Evolutionary conservation across 805 yeast genomes (phyloP), one percentile per base, ranked within the genome.

Genomic region (Wickerhamiella siamensis): DNA sequence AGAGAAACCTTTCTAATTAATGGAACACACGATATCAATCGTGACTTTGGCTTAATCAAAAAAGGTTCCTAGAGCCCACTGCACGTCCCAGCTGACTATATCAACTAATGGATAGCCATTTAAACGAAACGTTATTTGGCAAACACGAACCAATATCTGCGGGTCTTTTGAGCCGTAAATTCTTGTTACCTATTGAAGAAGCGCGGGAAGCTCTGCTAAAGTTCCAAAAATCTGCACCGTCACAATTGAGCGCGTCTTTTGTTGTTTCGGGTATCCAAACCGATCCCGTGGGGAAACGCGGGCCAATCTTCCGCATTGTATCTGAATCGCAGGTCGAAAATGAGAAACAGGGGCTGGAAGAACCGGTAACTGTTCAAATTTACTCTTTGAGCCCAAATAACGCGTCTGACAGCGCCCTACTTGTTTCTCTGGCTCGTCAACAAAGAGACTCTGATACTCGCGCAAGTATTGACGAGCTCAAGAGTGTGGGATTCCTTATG

Each of bases 401-500:
- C 10, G 45, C 48, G 2, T n/a, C 45, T 2, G 49, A 46, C 24
- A 41, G 39, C 12, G 45, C 42, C 3, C 26, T 43, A 2, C 18
- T 44, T 1, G 35, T 35, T 6, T 35, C 34, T 17, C 33, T 43
- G 3, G 40, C 41, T 9, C 31, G n/a, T 1, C 5, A 20, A n/a
- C 33, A 26, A 4, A 36, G 39, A 10, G 36, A 33, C 5, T 5
- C 38, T 14, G 50, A 41, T 17, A 15, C 36, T 24, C 21, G 9
- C 10, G 17, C 29, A 8, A 12, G 29, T 1, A 15, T 45, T 2
- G 41, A 31, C 18, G 24, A 34, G 2, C 38, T 47, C n/a, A 5
- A 16, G 10, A 9, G 15, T 3, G 14, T 41, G 2, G 51, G 51
- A 3, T 22, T 36, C 12, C 16, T 26, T 18, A 16, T 38, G 17